Conservation (phyloP, 1,284 basidiomycete genomes). For the Coriolopsis trogii region DNA sequence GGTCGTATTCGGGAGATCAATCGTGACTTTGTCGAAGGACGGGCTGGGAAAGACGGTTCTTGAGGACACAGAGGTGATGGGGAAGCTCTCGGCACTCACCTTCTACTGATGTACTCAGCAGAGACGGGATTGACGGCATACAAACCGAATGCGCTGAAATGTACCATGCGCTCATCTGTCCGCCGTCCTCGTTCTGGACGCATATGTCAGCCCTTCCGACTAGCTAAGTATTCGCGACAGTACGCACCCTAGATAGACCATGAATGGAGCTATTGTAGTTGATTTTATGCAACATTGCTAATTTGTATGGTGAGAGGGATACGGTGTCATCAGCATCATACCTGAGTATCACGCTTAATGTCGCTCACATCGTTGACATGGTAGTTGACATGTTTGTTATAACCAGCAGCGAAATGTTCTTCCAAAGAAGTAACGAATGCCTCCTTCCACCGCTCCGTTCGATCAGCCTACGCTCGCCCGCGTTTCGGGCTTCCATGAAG, state of each 20-base stretch:
- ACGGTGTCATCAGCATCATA: too few relatives aligned
- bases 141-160: constrained; percentile 83
- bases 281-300: constrained; percentile 58
- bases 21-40: constrained; percentile 66
- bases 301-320: constrained; percentile 82
- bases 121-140: constrained; percentile 86
- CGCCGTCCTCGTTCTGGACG: constrained; percentile 90
- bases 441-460: constrained; percentile 62
- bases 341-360: too few relatives aligned
- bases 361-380: constrained; percentile 41
- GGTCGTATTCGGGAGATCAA: constrained; percentile 51
- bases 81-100: constrained; percentile 40
- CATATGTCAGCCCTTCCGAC: too few relatives aligned
- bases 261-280: constrained; percentile 72
- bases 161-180: constrained; percentile 90
- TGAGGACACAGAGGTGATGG: too few relatives aligned
- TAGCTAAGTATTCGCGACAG: too few relatives aligned
- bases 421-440: constrained; percentile 73
- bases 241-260: constrained; percentile 65
- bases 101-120: constrained; percentile 73
- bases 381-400: constrained; percentile 86
- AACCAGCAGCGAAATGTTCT: constrained; percentile 77
- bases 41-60: constrained; percentile 42
- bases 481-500: constrained; percentile 81
- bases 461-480: constrained; percentile 71